Percentiles rank a stretch among this genome's conserved stretches.
phyloP scores from a whole-genome alignment of 1,139 yeast genomes.

The Hansenula sp. region DNA sequence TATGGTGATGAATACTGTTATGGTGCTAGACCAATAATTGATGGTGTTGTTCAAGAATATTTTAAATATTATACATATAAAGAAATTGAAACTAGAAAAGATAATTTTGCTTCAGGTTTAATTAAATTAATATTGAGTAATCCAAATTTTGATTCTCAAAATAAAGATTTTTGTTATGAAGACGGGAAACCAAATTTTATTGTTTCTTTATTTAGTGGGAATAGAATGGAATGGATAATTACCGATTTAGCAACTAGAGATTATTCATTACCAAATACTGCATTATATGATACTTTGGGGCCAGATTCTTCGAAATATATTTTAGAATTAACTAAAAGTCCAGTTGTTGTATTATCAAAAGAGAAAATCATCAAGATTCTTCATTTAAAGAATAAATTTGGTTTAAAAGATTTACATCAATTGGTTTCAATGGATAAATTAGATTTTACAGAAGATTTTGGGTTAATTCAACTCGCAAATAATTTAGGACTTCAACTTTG shows the following conservation, averaged over 20 bases:
- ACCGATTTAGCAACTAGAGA: constrained; percentile 55
- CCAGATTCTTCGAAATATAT: constrained; percentile 54
- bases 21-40: constrained; percentile 28
- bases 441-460: constrained; percentile 27
- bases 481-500: constrained; percentile 29
- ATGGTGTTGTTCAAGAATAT: not conserved
- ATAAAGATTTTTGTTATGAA: not conserved
- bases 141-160: constrained; percentile 25
- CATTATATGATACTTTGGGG: constrained; percentile 62
- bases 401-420: constrained; percentile 21
- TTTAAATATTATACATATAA: constrained; percentile 34
- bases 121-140: constrained; percentile 30
- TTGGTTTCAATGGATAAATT: constrained; percentile 35
- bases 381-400: constrained; percentile 22
- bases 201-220: constrained; percentile 50
- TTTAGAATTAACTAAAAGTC: constrained; percentile 48
- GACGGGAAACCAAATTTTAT: constrained; percentile 32
- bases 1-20: constrained; percentile 27
- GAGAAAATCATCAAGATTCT: constrained; percentile 41
- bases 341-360: constrained; percentile 48
- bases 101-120: constrained; percentile 42
- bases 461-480: constrained; percentile 16
- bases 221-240: constrained; percentile 54
- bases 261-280: constrained; percentile 48
- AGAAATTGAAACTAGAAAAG: constrained; percentile 27